phyloP scores from a whole-genome alignment of 2,329 filamentous ascomycete genomes.

The Neopestalotiopsis clavispora region DNA sequence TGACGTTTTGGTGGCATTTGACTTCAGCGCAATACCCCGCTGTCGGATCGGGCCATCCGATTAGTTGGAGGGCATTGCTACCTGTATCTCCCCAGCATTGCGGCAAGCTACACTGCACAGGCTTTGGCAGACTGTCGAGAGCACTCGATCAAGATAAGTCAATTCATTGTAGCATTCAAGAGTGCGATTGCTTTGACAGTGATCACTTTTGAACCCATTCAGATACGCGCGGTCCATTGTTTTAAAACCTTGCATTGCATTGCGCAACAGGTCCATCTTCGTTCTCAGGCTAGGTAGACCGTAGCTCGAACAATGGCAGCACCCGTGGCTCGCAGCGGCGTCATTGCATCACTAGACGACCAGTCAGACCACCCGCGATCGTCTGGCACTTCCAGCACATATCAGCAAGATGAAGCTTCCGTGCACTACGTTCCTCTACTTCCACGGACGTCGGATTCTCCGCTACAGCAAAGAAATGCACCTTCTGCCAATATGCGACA shows the following conservation, averaged over 20 bases:
- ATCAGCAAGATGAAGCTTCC: neutral
- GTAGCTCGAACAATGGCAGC: neutral
- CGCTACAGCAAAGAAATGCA: neutral
- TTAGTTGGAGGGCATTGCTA: neutral
- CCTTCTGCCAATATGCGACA: neutral
- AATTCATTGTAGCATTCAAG: too few species aligned
- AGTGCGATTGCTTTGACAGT: too few species aligned
- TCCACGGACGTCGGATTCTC: neutral
- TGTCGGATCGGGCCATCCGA: neutral
- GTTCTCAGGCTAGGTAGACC: neutral
- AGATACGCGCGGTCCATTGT: too few species aligned
- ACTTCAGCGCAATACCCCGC: neutral
- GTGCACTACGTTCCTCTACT: neutral
- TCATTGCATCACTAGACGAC: neutral
- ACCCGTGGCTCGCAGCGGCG: neutral
- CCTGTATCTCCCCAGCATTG: neutral
- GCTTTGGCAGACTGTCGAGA: too few species aligned
- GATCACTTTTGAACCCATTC: too few species aligned
- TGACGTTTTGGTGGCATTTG: neutral
- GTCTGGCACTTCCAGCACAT: too few species aligned
- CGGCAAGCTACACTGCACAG: neutral
- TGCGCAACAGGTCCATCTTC: too few species aligned
- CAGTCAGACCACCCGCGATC: neutral
- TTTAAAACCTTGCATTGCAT: too few species aligned
- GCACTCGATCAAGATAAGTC: too few species aligned